These are phyloP conservation scores for Wallacemonas collosoma DNA, from an alignment of 208 protist genomes.

Conservation along the genomic window DNA sequence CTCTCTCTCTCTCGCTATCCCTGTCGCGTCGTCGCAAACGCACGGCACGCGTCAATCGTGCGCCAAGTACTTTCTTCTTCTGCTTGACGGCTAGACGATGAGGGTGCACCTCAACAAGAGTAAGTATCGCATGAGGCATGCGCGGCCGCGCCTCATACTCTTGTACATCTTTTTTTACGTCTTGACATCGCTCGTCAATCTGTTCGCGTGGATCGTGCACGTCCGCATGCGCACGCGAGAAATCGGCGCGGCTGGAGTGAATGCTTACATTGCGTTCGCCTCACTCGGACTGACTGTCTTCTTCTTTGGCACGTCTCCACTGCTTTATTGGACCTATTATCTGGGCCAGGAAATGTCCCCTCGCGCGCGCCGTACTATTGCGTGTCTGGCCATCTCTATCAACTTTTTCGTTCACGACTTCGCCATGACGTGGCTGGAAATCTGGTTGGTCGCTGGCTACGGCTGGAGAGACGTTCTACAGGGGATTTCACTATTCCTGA, in stretches of 20 bases:
- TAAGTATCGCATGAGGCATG: slow-evolving; percentile 25
- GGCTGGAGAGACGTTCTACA: slow-evolving; percentile 65
- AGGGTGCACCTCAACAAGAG: slow-evolving; percentile 13
- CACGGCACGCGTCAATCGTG: no score
- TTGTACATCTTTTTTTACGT: slow-evolving; percentile 62
- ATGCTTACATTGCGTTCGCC: slow-evolving; percentile 64
- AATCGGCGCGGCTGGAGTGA: slow-evolving; percentile 28
- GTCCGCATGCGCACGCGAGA: slow-evolving; percentile 17
- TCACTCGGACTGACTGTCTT: slow-evolving; percentile 53
- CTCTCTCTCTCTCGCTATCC: no score
- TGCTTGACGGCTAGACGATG: not conserved
- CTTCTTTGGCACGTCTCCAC: slow-evolving; percentile 40
- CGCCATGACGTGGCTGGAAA: slow-evolving; percentile 72
- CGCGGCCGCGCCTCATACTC: slow-evolving; percentile 49
- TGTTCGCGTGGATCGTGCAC: slow-evolving; percentile 66
- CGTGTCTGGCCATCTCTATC: slow-evolving; percentile 47
- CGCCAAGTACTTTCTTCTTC: no score
- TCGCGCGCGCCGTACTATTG: slow-evolving; percentile 47
- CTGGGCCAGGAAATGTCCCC: slow-evolving; percentile 73
- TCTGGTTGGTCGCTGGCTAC: slow-evolving; percentile 64
- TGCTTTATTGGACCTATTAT: slow-evolving; percentile 79
- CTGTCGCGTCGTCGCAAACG: no score
- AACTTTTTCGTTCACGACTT: slow-evolving; percentile 76
- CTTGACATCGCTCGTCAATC: slow-evolving; percentile 54
- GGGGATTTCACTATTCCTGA: slow-evolving; percentile 68